Evolutionary conservation across 768 basidiomycete genomes (phyloP).

Genomic region (Macrolepiota albuminosa): DNA sequence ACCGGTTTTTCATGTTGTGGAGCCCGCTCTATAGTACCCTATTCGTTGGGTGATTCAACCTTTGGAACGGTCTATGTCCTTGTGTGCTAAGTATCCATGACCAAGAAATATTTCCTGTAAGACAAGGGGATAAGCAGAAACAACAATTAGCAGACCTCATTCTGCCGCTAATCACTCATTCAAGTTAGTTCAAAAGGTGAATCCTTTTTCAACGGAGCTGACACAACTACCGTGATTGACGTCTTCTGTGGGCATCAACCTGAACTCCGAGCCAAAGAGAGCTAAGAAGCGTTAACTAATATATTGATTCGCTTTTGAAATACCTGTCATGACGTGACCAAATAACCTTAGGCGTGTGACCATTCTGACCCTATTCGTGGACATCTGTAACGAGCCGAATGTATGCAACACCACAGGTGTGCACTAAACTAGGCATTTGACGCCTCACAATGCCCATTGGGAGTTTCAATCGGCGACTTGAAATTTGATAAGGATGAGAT

Average conservation of each 20-base stretch:
- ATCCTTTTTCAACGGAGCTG: neutral
- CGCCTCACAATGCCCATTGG: neutral
- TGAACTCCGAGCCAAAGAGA: neutral
- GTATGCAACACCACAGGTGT: too few relatives aligned
- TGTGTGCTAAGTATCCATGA: neutral
- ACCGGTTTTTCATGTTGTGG: neutral
- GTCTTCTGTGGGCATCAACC: neutral
- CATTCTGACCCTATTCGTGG: neutral
- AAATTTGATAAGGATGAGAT: neutral
- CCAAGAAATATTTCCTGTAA: neutral
- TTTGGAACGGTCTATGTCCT: neutral
- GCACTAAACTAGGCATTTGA: neutral
- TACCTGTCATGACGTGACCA: neutral
- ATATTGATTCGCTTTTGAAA: neutral
- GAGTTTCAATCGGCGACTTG: neutral
- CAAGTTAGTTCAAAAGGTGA: neutral
- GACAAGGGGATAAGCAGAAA: neutral
- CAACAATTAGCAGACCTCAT: neutral
- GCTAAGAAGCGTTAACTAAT: neutral
- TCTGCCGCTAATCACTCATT: neutral
- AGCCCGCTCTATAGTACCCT: neutral
- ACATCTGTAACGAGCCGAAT: neutral
- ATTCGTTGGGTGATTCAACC: neutral
- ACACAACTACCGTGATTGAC: neutral
- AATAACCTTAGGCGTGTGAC: neutral